Base-by-base conservation (phyloP, 257 asterid genomes). In the Plectranthus barbatus region DNA sequence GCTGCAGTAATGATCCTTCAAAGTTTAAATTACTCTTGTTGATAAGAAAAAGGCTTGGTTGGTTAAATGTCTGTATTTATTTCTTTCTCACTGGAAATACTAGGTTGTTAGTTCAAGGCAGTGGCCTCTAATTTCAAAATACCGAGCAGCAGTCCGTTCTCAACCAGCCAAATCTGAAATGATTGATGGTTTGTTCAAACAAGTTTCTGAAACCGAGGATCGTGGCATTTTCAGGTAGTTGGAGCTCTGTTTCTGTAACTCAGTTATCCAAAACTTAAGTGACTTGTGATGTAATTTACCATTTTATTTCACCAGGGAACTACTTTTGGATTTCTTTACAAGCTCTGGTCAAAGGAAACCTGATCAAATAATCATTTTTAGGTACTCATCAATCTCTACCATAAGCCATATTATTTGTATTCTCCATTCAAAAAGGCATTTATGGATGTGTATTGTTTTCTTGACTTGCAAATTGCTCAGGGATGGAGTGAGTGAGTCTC, bases 401-500 rank as follows among this genome's bases (percentile, higher is more conserved):
- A 3, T 61, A 18, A 53, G 7, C 44, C n/a, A 3, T 10, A 17
- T 5, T 26, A 5, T 26, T 6, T 39, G 44, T 39, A 9, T 3
- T 3, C 55, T 44, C 0, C 20, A 1, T 47, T 15, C 17, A 19
- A 9, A 18, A 31, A 14, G 34, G 6, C 39, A 15, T 20, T 13
- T 12, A 19, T 33, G 21, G 31, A 31, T 51, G 44, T 34, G 10
- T 18, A 9, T 23, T 15, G n/a, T 31, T 31, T 4, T 31, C 36
- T 31, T 31, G 36, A 4, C 36, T 31, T 3, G 3, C 6, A 7
- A 31, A 31, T 31, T 31, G 6, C 4, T 14, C 62, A 87, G 96
- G 78, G 94, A 85, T 48, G 94, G 96, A 6, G 96, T 87, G 33
- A 78, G 91, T 17, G 94, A 87, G 74, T 77, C 89, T 12, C 96